Conservation (phyloP, 1,284 basidiomycete genomes). For the Xanthoconium separans region DNA sequence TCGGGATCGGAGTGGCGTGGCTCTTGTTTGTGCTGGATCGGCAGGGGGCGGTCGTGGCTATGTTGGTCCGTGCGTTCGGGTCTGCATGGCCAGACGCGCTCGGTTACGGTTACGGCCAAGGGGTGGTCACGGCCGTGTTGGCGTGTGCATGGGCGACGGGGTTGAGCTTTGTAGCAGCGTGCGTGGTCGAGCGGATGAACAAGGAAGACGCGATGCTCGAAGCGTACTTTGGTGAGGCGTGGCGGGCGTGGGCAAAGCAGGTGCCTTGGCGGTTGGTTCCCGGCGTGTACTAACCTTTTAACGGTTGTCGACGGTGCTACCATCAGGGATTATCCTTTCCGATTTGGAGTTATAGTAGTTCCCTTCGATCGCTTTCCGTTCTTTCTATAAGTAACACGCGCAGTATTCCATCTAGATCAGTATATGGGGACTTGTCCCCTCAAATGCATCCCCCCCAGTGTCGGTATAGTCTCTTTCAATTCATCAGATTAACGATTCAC, state of each 20-base stretch:
- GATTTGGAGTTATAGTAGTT: too few relatives aligned
- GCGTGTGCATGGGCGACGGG: not conserved
- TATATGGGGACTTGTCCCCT: too few relatives aligned
- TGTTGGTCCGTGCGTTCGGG: not conserved
- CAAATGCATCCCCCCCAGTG: fast-evolving
- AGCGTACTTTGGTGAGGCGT: constrained; percentile 37
- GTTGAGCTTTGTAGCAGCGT: fast-evolving
- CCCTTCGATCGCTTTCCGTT: too few relatives aligned
- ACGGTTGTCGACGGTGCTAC: too few relatives aligned
- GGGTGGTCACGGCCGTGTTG: not conserved
- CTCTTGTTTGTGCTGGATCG: constrained; percentile 11
- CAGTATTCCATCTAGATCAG: too few relatives aligned
- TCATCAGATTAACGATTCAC: too few relatives aligned
- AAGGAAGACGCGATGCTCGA: constrained; percentile 41
- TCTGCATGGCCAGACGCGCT: too few relatives aligned
- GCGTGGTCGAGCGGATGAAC: constrained; percentile 11
- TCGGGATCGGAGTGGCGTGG: not conserved
- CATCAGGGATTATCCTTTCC: too few relatives aligned
- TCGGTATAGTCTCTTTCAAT: too few relatives aligned
- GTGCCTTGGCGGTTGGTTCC: constrained; percentile 42
- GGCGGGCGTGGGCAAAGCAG: constrained; percentile 39
- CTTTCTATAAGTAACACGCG: too few relatives aligned
- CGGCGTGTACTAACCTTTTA: constrained; percentile 33
- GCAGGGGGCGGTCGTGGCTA: not conserved
- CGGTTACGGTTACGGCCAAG: too few relatives aligned